phyloP scores from a whole-genome alignment of 78 protist genomes.

The Speleostelium caveatum region DNA sequence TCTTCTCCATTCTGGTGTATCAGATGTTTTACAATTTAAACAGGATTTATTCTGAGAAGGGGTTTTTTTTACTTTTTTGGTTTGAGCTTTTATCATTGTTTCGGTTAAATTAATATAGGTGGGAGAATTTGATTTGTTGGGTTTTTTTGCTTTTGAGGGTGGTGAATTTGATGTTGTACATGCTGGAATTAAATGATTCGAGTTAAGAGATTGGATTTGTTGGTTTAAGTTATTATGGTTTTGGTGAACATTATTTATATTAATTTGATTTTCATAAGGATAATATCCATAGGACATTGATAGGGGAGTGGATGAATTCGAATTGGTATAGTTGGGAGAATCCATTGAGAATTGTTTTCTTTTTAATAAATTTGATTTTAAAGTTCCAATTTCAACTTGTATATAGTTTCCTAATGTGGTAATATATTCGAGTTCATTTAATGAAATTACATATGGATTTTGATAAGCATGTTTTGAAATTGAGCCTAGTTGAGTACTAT shows the following conservation, averaged over 20 bases:
- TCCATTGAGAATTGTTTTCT: neutral
- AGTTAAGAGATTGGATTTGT: neutral
- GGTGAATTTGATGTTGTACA: neutral
- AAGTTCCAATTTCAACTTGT: constrained; percentile 14
- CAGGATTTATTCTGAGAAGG: constrained; percentile 8
- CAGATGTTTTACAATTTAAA: constrained; percentile 70
- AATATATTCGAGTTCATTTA: constrained; percentile 5
- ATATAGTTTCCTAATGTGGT: neutral
- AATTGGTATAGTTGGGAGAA: too few relatives aligned
- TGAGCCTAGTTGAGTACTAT: constrained; percentile 8
- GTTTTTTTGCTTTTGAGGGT: neutral
- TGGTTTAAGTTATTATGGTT: neutral
- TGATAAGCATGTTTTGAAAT: constrained; percentile 20
- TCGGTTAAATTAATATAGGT: constrained; percentile 67
- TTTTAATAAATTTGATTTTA: neutral
- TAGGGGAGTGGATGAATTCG: too few relatives aligned
- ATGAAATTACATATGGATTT: constrained; percentile 2
- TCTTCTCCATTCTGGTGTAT: constrained; percentile 84
- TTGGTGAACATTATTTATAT: constrained; percentile 11
- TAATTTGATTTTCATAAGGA: too few relatives aligned
- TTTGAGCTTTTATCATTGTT: constrained; percentile 55
- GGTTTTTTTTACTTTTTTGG: constrained; percentile 39
- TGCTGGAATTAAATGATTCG: neutral
- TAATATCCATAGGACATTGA: too few relatives aligned
- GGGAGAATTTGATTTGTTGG: neutral